Conservation (phyloP, 805 yeast genomes). For the Soucietia sequanensis region DNA sequence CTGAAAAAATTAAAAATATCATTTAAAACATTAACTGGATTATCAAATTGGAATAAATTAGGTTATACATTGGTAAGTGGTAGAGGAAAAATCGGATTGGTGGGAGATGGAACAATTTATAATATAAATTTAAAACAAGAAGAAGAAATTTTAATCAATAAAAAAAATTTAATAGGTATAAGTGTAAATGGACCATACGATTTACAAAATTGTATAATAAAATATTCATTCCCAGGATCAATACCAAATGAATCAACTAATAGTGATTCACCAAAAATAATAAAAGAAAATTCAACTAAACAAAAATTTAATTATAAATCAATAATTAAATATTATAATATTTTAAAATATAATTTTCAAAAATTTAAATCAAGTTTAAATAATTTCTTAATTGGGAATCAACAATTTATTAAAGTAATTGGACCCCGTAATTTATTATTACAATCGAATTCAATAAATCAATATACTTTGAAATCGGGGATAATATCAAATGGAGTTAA, state of each 20-base stretch:
- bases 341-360: not conserved
- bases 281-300: not conserved
- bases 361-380: conserved; percentile 3
- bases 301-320: not conserved
- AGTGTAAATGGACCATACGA: conserved; percentile 51
- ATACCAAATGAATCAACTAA: not conserved
- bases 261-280: not conserved
- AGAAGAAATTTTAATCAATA: conserved; percentile 50
- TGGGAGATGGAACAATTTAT: conserved; percentile 55
- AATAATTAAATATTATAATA: not conserved
- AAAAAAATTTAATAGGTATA: conserved; percentile 46
- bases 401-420: conserved; percentile 45
- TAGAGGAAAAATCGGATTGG: conserved; percentile 54
- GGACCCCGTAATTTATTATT: conserved; percentile 56
- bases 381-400: conserved; percentile 28
- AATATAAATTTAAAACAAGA: conserved; percentile 41
- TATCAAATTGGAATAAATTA: conserved; percentile 28
- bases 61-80: conserved; percentile 55
- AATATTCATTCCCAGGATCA: conserved; percentile 17
- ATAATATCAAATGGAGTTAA: no score
- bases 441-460: conserved; percentile 40
- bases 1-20: conserved; percentile 21
- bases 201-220: conserved; percentile 37
- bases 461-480: conserved; percentile 1
- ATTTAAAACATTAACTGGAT: conserved; percentile 37